Percentiles rank a stretch among this genome's conserved stretches.
Conservation (phyloP, 2,329 filamentous ascomycete genomes). For the Hypoxylon sp. region DNA sequence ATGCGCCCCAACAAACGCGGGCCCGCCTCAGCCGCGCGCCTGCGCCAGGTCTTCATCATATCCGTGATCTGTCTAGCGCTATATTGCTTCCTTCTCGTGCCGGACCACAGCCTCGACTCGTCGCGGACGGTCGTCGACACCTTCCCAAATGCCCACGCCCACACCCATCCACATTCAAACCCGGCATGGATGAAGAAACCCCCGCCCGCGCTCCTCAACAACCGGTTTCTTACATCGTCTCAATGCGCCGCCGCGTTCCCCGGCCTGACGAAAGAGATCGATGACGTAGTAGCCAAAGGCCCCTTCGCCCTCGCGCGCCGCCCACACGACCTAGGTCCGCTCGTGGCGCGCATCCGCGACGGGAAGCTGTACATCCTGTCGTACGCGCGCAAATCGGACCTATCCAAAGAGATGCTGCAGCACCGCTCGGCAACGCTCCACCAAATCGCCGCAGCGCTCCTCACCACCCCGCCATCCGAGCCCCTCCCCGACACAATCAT, state of each 20-base stretch:
- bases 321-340: slow-evolving; percentile 58
- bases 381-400: slow-evolving; percentile 58
- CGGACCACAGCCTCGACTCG: slow-evolving; percentile 45
- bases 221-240: slow-evolving; percentile 59
- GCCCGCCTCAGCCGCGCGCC: slow-evolving; percentile 38
- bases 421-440: slow-evolving; percentile 68
- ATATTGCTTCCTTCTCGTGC: slow-evolving; percentile 51
- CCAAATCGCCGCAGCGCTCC: slow-evolving; percentile 67
- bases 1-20: slow-evolving; percentile 36
- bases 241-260: slow-evolving; percentile 64
- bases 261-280: slow-evolving; percentile 63
- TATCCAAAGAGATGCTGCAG: slow-evolving; percentile 63
- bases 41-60: slow-evolving; percentile 50
- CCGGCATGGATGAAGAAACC: slow-evolving; percentile 19
- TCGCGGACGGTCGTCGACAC: slow-evolving; percentile 32
- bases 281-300: slow-evolving; percentile 61
- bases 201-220: slow-evolving; percentile 50
- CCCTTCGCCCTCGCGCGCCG: slow-evolving; percentile 59
- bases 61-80: slow-evolving; percentile 51
- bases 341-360: slow-evolving; percentile 61
- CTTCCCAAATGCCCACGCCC: slow-evolving; percentile 28
- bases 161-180: slow-evolving; percentile 11
- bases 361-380: slow-evolving; percentile 64
- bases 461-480: slow-evolving; percentile 62
- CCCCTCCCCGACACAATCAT: slow-evolving; percentile 66